A percentile compares a stretch with the other conserved stretches of the same genome.
These are phyloP conservation scores for Hansenula sp. DNA, from an alignment of 1,139 yeast species.

Conservation along the genomic window DNA sequence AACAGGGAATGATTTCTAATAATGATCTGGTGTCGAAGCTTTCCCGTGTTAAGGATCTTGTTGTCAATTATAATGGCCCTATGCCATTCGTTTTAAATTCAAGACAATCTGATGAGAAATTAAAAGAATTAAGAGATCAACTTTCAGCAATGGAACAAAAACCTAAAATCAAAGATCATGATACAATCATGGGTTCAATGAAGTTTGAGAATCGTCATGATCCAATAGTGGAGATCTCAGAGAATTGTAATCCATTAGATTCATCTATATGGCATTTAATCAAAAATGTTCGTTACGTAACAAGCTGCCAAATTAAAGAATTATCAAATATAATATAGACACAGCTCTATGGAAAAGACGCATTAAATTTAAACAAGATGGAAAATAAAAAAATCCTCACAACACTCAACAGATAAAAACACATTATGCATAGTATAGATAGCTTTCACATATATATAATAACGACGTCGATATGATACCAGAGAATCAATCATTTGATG, in stretches of 20 bases:
- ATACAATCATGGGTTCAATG: constrained; percentile 9
- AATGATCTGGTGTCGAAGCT: constrained; percentile 15
- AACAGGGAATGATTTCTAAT: constrained; percentile 9
- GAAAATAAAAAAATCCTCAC: neutral
- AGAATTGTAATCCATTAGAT: constrained; percentile 14
- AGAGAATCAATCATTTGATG: neutral
- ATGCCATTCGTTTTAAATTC: constrained; percentile 13
- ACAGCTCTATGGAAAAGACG: neutral
- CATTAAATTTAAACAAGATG: neutral
- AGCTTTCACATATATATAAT: too few relatives aligned
- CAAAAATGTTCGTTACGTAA: constrained; percentile 8
- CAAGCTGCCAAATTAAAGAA: neutral
- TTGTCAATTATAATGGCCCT: constrained; percentile 10
- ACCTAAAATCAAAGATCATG: constrained; percentile 6
- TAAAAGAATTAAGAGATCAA: constrained; percentile 10
- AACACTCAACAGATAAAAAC: too few relatives aligned
- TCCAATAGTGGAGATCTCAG: constrained; percentile 20
- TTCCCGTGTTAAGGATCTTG: constrained; percentile 8
- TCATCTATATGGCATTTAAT: constrained; percentile 16
- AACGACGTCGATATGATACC: too few relatives aligned
- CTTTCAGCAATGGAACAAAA: constrained; percentile 2
- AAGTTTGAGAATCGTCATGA: constrained; percentile 17
- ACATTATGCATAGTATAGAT: too few relatives aligned
- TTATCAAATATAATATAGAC: neutral
- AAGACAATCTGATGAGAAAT: constrained; percentile 11